phyloP scores from a whole-genome alignment of 2,329 filamentous ascomycete genomes.

The Periconia sp. region DNA sequence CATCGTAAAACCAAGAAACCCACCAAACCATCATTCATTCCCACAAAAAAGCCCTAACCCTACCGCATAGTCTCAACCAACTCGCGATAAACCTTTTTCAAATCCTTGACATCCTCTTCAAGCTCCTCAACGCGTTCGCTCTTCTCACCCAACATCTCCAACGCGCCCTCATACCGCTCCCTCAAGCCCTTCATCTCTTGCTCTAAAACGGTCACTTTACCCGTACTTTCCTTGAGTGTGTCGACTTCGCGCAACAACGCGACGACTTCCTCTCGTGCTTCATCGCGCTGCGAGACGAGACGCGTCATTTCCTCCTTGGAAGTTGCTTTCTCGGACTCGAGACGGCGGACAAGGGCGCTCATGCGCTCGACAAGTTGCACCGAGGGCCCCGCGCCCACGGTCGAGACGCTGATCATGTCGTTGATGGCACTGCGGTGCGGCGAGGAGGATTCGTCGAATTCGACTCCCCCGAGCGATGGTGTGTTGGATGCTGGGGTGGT shows the following conservation, averaged over 20 bases:
- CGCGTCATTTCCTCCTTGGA: conserved; percentile 83
- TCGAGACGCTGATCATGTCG: conserved; percentile 87
- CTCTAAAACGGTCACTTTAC: conserved; percentile 66
- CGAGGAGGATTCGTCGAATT: conserved; percentile 57
- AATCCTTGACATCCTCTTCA: conserved; percentile 81
- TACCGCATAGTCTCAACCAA: conserved; percentile 82
- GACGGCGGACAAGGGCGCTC: conserved; percentile 85
- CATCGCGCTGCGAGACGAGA: conserved; percentile 83
- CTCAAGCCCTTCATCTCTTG: conserved; percentile 68
- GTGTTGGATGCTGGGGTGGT: conserved; percentile 40
- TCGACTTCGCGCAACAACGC: conserved; percentile 85
- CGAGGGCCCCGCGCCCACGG: conserved; percentile 84
- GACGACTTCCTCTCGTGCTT: conserved; percentile 90
- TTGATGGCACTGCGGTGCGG: conserved; percentile 62
- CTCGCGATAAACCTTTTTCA: conserved; percentile 96
- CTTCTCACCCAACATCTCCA: conserved; percentile 96
- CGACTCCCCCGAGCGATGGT: conserved; percentile 50
- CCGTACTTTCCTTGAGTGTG: conserved; percentile 62
- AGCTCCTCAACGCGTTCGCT: conserved; percentile 93
- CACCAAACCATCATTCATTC: too few relatives aligned
- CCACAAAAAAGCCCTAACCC: conserved; percentile 32
- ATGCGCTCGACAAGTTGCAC: conserved; percentile 96
- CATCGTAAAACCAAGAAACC: too few relatives aligned
- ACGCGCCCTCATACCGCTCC: conserved; percentile 80
- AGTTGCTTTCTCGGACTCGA: conserved; percentile 89